phyloP scores from a whole-genome alignment of 768 basidiomycete genomes.

The Lyophyllum decastes region DNA sequence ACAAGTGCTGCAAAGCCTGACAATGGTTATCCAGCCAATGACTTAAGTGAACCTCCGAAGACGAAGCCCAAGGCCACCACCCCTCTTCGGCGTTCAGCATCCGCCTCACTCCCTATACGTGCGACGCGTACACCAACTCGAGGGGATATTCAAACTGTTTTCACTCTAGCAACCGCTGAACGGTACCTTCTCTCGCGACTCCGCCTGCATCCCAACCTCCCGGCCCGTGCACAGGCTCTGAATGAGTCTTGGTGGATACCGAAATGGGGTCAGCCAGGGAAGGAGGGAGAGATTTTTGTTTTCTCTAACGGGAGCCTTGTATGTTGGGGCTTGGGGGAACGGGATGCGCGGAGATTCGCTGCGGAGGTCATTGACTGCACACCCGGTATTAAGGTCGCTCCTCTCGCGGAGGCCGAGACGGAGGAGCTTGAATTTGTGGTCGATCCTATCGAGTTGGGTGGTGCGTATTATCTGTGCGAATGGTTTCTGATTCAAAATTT shows the following conservation, averaged over 20 bases:
- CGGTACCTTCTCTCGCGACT: conserved; percentile 73
- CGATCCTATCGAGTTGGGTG: conserved; percentile 82
- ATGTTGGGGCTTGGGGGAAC: conserved; percentile 84
- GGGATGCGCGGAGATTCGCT: conserved; percentile 70
- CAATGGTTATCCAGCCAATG: background rate
- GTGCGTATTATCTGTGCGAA: conserved; percentile 21
- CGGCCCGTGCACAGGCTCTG: conserved; percentile 54
- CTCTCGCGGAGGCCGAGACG: conserved; percentile 71
- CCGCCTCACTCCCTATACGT: conserved; percentile 84
- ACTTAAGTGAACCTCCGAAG: conserved; percentile 36
- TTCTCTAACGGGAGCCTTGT: conserved; percentile 90
- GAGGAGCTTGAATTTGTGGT: conserved; percentile 93
- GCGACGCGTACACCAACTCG: conserved; percentile 85
- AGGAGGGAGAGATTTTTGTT: conserved; percentile 83
- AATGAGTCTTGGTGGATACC: conserved; percentile 85
- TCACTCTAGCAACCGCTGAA: conserved; percentile 87
- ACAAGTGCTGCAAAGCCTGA: background rate
- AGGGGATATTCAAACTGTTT: conserved; percentile 74
- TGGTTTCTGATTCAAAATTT: conserved; percentile 14
- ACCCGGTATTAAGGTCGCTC: conserved; percentile 60
- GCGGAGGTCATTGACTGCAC: conserved; percentile 57
- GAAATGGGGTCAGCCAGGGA: conserved; percentile 56
- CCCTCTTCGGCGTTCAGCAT: conserved; percentile 78
- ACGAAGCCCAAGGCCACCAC: conserved; percentile 83
- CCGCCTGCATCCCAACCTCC: conserved; percentile 49